phyloP scores from a whole-genome alignment of 2,329 filamentous ascomycete species.

The Aureobasidium zeae region DNA sequence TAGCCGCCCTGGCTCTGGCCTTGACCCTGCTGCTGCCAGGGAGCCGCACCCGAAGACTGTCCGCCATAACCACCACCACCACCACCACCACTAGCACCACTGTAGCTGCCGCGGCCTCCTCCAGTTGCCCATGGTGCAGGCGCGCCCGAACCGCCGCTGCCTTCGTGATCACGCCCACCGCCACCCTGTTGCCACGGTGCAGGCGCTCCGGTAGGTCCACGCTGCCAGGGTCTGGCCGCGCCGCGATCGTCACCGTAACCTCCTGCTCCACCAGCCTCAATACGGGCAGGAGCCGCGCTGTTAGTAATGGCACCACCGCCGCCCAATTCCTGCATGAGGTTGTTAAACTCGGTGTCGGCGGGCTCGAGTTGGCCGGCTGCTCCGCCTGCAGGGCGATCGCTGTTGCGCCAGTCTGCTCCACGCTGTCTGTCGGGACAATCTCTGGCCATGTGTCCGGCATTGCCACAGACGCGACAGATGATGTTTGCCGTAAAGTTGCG shows the following conservation, averaged over 20 bases:
- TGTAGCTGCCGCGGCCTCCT: conserved; percentile 20
- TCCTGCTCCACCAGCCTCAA: conserved; percentile 62
- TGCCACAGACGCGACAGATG: conserved; percentile 95
- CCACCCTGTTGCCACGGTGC: conserved; percentile 20
- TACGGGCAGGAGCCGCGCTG: conserved; percentile 60
- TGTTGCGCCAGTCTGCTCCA: conserved; percentile 86
- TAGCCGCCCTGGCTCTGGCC: conserved; percentile 19
- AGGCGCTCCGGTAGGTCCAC: conserved; percentile 65
- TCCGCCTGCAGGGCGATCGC: conserved; percentile 37
- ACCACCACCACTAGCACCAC: conserved; percentile 19
- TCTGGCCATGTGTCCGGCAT: conserved; percentile 94
- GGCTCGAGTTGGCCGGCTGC: conserved; percentile 51
- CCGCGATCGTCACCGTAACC: conserved; percentile 44
- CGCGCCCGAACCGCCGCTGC: conserved; percentile 14
- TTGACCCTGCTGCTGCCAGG: conserved; percentile 21
- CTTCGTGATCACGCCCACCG: conserved; percentile 22
- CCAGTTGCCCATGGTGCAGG: conserved; percentile 16
- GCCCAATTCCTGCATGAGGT: conserved; percentile 96
- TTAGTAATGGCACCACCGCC: conserved; percentile 54
- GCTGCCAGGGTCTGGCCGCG: conserved; percentile 71
- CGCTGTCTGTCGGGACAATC: conserved; percentile 93
- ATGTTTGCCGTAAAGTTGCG: conserved; percentile 99
- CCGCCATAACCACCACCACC: conserved; percentile 18
- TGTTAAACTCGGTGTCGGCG: conserved; percentile 89
- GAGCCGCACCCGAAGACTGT: conserved; percentile 19